A percentile compares a stretch with the other conserved stretches of the same genome.
phyloP scores from a whole-genome alignment of 768 basidiomycete species.

The Leucogyrophana mollusca region DNA sequence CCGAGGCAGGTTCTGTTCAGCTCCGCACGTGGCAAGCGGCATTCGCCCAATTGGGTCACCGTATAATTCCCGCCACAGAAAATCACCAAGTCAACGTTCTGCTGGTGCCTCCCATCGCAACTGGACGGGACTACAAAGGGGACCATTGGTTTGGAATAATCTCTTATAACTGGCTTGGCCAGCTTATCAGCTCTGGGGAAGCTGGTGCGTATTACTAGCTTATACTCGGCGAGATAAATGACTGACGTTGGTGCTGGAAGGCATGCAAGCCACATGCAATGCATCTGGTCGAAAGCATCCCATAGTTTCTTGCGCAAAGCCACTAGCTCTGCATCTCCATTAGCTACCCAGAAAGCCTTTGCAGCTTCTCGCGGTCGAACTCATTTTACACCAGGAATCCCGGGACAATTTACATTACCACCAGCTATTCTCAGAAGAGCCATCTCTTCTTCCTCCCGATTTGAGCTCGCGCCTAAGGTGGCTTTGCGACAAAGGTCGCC shows the following conservation, averaged over 20 bases:
- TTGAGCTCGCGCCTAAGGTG: too few relatives aligned
- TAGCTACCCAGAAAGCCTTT: slow-evolving; percentile 8
- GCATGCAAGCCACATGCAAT: slow-evolving; percentile 74
- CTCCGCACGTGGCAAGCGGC: too few relatives aligned
- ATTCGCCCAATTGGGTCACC: too few relatives aligned
- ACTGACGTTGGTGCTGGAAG: slow-evolving; percentile 26
- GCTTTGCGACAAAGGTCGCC: too few relatives aligned
- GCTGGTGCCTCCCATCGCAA: too few relatives aligned
- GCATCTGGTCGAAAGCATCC: slow-evolving; percentile 56
- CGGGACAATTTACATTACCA: slow-evolving; percentile 5
- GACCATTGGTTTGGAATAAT: slow-evolving; percentile 8
- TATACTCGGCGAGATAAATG: not conserved
- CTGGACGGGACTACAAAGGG: too few relatives aligned
- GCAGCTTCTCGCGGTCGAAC: slow-evolving; percentile 6
- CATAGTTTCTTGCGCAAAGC: slow-evolving; percentile 34
- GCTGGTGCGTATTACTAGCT: slow-evolving; percentile 17
- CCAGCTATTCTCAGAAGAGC: not conserved
- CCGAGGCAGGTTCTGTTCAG: too few relatives aligned
- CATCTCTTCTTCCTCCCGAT: too few relatives aligned
- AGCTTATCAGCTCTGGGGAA: slow-evolving; percentile 11
- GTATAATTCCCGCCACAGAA: too few relatives aligned
- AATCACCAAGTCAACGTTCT: too few relatives aligned
- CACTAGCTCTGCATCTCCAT: not conserved
- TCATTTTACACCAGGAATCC: slow-evolving; percentile 8
- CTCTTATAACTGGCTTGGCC: not conserved